phyloP scores from a whole-genome alignment of 75 land plant species.

The Adiantum capillusveneris region DNA sequence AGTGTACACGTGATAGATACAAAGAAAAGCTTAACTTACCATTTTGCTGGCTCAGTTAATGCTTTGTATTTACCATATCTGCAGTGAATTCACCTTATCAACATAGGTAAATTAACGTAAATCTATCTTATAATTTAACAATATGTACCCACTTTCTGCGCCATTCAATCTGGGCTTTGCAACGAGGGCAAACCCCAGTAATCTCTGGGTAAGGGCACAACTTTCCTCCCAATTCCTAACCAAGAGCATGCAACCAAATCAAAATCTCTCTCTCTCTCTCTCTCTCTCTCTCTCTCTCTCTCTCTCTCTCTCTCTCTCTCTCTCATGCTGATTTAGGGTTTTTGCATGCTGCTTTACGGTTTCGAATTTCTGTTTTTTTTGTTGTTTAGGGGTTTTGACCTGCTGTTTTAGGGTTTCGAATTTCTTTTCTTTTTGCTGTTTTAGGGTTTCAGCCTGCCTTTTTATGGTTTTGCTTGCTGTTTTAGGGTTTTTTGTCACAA shows the following conservation, averaged over 20 bases:
- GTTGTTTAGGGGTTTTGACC: too few species aligned
- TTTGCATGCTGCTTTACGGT: too few species aligned
- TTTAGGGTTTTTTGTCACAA: too few species aligned
- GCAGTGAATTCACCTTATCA: not conserved
- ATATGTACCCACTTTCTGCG: conserved; percentile 17
- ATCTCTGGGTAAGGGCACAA: conserved; percentile 54
- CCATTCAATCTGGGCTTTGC: conserved; percentile 87
- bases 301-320: conserved; percentile 5
- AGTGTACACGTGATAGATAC: too few species aligned
- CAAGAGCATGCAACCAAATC: not conserved
- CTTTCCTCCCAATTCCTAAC: conserved; percentile 71
- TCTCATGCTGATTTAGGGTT: too few species aligned
- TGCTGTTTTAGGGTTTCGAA: too few species aligned
- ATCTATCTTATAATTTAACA: not conserved
- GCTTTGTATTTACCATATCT: conserved; percentile 89
- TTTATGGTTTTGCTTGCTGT: too few species aligned
- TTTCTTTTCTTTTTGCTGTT: too few species aligned
- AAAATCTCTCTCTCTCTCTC: not conserved
- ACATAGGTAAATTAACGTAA: not conserved
- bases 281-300: conserved; percentile 7
- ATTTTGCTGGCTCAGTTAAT: conserved; percentile 66
- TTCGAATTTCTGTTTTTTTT: too few species aligned
- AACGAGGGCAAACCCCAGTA: conserved; percentile 73
- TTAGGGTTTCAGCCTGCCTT: too few species aligned
- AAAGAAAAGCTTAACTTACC: too few species aligned